Evolutionary conservation across 2,329 filamentous ascomycete genomes (phyloP).

Genomic region (Fulvia fulva): DNA sequence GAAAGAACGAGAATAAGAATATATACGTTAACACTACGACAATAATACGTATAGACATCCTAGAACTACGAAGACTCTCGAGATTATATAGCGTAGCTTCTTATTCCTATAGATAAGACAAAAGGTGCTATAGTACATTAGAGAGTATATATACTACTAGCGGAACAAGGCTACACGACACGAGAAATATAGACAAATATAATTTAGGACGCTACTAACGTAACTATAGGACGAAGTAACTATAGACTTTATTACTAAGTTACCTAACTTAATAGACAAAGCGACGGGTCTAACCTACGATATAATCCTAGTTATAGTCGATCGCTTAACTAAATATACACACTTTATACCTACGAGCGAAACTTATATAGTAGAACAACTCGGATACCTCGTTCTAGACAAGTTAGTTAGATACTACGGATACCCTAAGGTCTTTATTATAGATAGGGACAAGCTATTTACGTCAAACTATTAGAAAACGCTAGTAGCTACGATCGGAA

Average conservation of each 20-base stretch:
- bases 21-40: too few species aligned
- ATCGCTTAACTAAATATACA: too few species aligned
- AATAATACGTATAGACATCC: conserved; percentile 9
- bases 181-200: neutral
- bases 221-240: neutral
- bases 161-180: conserved; percentile 34
- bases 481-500: too few species aligned
- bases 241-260: too few species aligned
- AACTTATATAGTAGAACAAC: conserved; percentile 13
- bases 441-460: too few species aligned
- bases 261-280: too few species aligned
- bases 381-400: conserved; percentile 20
- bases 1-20: conserved; percentile 7
- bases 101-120: conserved; percentile 1
- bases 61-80: neutral
- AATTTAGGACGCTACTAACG: neutral
- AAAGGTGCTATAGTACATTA: conserved; percentile 7
- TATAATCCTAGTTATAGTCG: too few species aligned
- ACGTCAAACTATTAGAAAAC: too few species aligned
- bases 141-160: conserved; percentile 1
- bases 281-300: too few species aligned
- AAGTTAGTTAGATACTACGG: conserved; percentile 18
- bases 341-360: too few species aligned
- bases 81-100: neutral
- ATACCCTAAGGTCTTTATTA: conserved; percentile 12